phyloP scores from a whole-genome alignment of 176 grass and related monocot genomes.

The Phoenix roebelenii region DNA sequence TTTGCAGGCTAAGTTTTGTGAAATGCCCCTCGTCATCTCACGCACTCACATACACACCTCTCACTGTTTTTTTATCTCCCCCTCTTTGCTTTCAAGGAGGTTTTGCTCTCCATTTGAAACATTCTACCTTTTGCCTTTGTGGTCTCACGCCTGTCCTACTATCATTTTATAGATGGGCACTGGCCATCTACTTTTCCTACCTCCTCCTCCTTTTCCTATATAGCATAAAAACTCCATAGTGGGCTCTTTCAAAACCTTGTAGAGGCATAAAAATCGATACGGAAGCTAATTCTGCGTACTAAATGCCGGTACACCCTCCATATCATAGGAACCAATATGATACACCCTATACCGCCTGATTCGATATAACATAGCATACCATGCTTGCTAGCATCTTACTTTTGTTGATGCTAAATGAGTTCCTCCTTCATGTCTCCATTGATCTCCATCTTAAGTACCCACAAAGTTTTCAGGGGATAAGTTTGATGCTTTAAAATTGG shows the following conservation, averaged over 20 bases:
- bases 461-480: too few species aligned
- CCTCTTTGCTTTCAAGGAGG: slow-evolving; percentile 53
- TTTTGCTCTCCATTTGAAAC: neutral
- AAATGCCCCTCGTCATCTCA: neutral
- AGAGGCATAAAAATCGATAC: too few species aligned
- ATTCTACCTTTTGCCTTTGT: neutral
- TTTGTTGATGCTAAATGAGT: too few species aligned
- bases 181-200: neutral
- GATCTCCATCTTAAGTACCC: too few species aligned
- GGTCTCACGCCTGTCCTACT: neutral
- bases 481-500: too few species aligned
- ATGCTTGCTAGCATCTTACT: too few species aligned
- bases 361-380: too few species aligned
- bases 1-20: slow-evolving; percentile 49
- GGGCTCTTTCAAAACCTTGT: neutral
- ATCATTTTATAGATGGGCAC: neutral
- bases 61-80: slow-evolving; percentile 24
- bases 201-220: neutral
- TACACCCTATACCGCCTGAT: too few species aligned
- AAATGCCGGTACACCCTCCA: too few species aligned
- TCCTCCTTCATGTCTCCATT: too few species aligned
- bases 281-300: too few species aligned
- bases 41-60: neutral
- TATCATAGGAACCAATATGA: too few species aligned
- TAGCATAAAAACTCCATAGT: neutral